Evolutionary conservation across 352 stramenopile species (phyloP), one percentile per base, ranked within the genome.

Genomic region (Pythium phragmiticola): DNA sequence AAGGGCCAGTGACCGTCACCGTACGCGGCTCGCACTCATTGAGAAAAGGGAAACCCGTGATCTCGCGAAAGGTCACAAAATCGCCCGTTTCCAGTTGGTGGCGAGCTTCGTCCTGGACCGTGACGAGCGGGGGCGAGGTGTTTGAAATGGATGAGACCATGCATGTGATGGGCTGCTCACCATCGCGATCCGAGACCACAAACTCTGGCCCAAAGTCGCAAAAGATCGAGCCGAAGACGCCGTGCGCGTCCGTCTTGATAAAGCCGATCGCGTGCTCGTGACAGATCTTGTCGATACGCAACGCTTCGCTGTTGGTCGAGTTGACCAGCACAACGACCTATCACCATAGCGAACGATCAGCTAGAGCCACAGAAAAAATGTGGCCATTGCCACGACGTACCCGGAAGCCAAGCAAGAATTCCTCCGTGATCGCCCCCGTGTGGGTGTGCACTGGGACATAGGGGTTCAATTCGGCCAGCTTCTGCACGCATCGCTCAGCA

Each of bases 201-300:
- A 99, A 99, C 16, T 89, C 78, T 23, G 96, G 74, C 8, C 97
- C 97, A 84, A 99, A 99, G 74, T 99, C 97, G 74, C 96, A 99
- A 82, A 99, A 99, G 19, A 98, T 81, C 7, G 86, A 91, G 36
- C 90, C 94, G 80, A 99, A 99, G 14, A 99, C 93, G 21, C 96
- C 96, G 7, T 87, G 87, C 21, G 86, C 76, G 23, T 99, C 83
- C 23, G 90, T 90, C 37, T 91, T 88, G 65, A 99, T 95, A 70
- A 99, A 99, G 61, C 76, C 80, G 72, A 97, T 91, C 33, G 76
- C 80, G 50, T 94, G 78, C 16, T 66, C 54, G 71, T 95, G 90
- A 60, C 91, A 98, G 50, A 97, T 79, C 28, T 83, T 61, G 62
- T 96, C 90, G 36, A 97, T 83, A 19, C 83, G 74, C 41, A 84